Base-by-base conservation (phyloP, 116 monocot genomes). In the Dioscorea cayenensis region DNA sequence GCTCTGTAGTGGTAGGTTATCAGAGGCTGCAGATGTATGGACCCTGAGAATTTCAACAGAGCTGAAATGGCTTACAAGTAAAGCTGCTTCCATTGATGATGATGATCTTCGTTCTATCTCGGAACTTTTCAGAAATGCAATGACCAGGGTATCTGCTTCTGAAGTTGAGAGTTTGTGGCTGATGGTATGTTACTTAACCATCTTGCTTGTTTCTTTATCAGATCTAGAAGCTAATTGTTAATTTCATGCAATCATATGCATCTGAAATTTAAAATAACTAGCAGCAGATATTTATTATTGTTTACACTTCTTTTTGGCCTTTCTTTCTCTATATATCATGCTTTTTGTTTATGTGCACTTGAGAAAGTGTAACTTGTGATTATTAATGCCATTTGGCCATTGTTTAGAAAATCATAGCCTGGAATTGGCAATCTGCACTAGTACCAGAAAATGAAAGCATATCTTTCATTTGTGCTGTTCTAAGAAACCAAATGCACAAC, bases 121-220 rank as follows among this genome's bases (percentile, higher is more conserved):
- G 75, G 61, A 82, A 66, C 84, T 91, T 43, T 61, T 95, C 28
- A 75, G 63, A 49, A 27, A 64, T 81, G 84, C 76, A 3, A 55
- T 83, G 35, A 63, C 50, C 13, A 89, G 73, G 71, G 27, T 85
- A 51, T 64, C 80, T 43, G 43, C 85, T 60, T 76, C 83, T 13
- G 79, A 89, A 71, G 63, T 83, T 59, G 85, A 91, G 69, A 23
- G 16, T 17, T 72, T 95, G 72, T 91, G 88, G 88, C 77, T 87
- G 65, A 80, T 81, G 86, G 95, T 95, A 91, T 19, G 71, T 66
- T 14, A 22, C 38, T 14, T 14, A 36, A 4, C 52, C n/a, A 37
- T 66, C 49, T 71, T 80, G 17, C 7, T 66, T 35, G 22, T 55
- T 25, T 50, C 7, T 16, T 0, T 69, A 19, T 43, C 16, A 48